Conservation (phyloP, 2,329 filamentous ascomycete genomes). For the Penicillium crustosum region DNA sequence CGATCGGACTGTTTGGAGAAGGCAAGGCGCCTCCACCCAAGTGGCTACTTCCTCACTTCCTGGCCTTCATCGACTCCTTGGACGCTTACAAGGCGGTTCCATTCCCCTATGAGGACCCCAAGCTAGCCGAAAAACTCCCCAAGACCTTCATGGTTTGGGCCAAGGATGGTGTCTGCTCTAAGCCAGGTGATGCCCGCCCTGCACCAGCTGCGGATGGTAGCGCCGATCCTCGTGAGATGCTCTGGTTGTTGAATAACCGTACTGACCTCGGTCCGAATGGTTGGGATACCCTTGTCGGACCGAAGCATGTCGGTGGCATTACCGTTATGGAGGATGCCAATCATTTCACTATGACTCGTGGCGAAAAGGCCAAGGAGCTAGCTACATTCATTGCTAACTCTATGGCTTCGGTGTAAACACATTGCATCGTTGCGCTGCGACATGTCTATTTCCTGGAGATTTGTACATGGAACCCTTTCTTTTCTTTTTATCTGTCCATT, state of each 20-base stretch:
- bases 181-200: constrained; percentile 42
- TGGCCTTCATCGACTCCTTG: constrained; percentile 50
- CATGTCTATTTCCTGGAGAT: neutral
- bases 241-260: constrained; percentile 50
- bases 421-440: constrained; percentile 4
- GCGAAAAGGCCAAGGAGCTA: constrained; percentile 33
- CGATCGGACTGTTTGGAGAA: constrained; percentile 49
- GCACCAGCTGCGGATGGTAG: constrained; percentile 40
- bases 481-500: neutral
- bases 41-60: constrained; percentile 55
- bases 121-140: constrained; percentile 38
- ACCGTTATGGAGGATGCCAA: constrained; percentile 36
- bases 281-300: constrained; percentile 48
- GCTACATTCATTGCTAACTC: constrained; percentile 31
- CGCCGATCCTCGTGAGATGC: constrained; percentile 50
- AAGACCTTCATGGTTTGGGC: constrained; percentile 51
- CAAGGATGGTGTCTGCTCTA: constrained; percentile 49
- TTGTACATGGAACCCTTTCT: neutral
- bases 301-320: constrained; percentile 37
- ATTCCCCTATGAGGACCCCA: constrained; percentile 31
- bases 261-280: constrained; percentile 50
- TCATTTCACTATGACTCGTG: constrained; percentile 38
- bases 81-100: constrained; percentile 45
- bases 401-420: constrained; percentile 21
- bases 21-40: constrained; percentile 46